Evolutionary conservation across 78 protist species (phyloP).

Genomic region (Polysphondylium violaceum): DNA sequence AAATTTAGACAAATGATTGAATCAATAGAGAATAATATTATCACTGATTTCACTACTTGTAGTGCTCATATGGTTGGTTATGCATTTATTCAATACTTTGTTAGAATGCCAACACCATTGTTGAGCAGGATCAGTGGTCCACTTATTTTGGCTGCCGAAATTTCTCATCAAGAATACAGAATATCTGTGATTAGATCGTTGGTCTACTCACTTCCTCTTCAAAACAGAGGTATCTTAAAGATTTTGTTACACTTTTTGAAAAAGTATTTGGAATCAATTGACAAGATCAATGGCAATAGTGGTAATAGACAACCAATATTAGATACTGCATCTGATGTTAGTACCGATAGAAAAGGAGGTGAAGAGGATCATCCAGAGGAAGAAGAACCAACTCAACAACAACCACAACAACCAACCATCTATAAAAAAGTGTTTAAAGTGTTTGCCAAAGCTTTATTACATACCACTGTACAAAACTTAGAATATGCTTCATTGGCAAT

Average conservation of each 20-base stretch:
- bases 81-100: conserved; percentile 10
- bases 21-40: conserved; percentile 16
- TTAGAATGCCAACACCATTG: conserved; percentile 20
- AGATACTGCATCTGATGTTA: not conserved
- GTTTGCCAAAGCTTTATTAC: not conserved
- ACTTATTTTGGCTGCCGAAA: not conserved
- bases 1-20: not conserved
- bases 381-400: not conserved
- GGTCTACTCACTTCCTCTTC: conserved; percentile 28
- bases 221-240: conserved; percentile 26
- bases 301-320: not conserved
- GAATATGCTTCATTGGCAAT: not conserved
- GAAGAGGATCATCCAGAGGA: not conserved
- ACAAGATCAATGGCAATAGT: not conserved
- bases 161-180: conserved; percentile 10
- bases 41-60: not conserved
- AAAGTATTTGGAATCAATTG: not conserved
- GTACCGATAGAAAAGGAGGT: not conserved
- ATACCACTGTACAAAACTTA: not conserved
- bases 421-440: not conserved
- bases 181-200: conserved; percentile 15
- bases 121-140: not conserved
- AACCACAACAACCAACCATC: not conserved
- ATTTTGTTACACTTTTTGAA: conserved; percentile 13
- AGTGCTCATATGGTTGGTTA: conserved; percentile 35